Evolutionary conservation across 2,329 filamentous ascomycete genomes (phyloP), one percentile per base, ranked within the genome.

Genomic region (Cladosporium phlei): DNA sequence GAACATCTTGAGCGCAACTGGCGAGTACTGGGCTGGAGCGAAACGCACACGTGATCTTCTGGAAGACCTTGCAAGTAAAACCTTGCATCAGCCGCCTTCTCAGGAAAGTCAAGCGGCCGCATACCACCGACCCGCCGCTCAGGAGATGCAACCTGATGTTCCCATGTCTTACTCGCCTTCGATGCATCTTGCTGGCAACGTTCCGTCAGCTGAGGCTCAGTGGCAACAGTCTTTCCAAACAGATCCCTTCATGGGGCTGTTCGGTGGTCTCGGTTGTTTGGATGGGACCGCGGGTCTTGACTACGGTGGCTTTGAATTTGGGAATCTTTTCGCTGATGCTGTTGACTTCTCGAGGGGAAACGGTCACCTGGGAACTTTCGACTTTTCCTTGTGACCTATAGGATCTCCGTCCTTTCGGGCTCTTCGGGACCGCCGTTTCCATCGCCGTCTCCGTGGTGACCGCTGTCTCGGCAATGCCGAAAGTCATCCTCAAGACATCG

Each of bases 1-100:
- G 19, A 21, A 38, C 14, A 17, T 38, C 5, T 9, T 38, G 8
- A 38, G 35, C 16, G 35, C 35, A 5, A 38, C 35, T 5, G 35
- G 35, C 21, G 35, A 38, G 9, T 38, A 38, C 24, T 38, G 35
- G 35, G 22, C 35, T 11, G 35, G 35, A 10, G 35, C 35, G 14
- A 38, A 38, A 25, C n/a, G 35, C 14, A 24, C 35, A 1, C 22
- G 35, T 5, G 35, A 38, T 12, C 22, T 38, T 11, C 35, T 38
- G 14, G 27, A 38, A 21, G 35, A 38, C 4, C 10, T 38, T 4
- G 35, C 24, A 8, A 38, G 9, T 10, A 38, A 17, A 5, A n/a
- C 10, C 3, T 12, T 38, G 10, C 35, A 27, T 12, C 5, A 28
- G 4, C 16, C n/a, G 20, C n/a, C n/a, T n/a, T n/a, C n/a, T n/a